Conservation (phyloP, 768 basidiomycete species). For the Hortiboletus flavorubellus region DNA sequence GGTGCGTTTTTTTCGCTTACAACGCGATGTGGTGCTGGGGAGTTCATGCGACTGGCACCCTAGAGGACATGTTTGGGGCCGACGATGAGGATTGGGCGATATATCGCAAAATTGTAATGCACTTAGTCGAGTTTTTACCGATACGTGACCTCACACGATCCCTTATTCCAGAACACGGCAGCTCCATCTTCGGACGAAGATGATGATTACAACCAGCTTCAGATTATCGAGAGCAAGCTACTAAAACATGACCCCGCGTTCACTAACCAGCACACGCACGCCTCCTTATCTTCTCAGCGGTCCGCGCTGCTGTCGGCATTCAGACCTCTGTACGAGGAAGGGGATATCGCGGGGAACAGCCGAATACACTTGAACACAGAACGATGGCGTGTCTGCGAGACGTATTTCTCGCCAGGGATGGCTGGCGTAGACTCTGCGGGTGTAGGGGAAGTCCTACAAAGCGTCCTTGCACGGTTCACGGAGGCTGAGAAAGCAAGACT, state of each 20-base stretch:
- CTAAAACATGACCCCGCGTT: conserved; percentile 85
- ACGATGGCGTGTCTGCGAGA: conserved; percentile 86
- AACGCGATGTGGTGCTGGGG: neutral
- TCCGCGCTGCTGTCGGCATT: conserved; percentile 88
- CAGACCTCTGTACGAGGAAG: conserved; percentile 73
- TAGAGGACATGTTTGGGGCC: conserved; percentile 91
- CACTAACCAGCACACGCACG: conserved; percentile 76
- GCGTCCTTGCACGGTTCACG: conserved; percentile 70
- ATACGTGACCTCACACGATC: neutral
- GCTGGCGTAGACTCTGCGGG: conserved; percentile 95
- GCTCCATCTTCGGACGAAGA: conserved; percentile 86
- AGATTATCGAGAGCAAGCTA: conserved; percentile 74
- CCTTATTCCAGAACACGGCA: conserved; percentile 54
- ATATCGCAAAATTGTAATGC: conserved; percentile 87
- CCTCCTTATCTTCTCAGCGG: conserved; percentile 67
- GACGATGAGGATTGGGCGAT: conserved; percentile 98
- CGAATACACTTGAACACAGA: conserved; percentile 90
- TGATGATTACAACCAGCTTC: conserved; percentile 70
- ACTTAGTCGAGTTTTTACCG: conserved; percentile 15
- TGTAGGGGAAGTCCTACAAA: conserved; percentile 87
- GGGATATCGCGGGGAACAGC: conserved; percentile 62
- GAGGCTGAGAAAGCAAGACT: conserved; percentile 66
- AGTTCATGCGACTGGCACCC: conserved; percentile 1
- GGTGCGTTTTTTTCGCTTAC: conserved; percentile 44
- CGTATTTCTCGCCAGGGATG: conserved; percentile 91